A percentile compares a stretch with the other conserved stretches of the same genome.
Evolutionary conservation across 805 yeast species (phyloP).

Genomic region (Ogataea trehalophila): DNA sequence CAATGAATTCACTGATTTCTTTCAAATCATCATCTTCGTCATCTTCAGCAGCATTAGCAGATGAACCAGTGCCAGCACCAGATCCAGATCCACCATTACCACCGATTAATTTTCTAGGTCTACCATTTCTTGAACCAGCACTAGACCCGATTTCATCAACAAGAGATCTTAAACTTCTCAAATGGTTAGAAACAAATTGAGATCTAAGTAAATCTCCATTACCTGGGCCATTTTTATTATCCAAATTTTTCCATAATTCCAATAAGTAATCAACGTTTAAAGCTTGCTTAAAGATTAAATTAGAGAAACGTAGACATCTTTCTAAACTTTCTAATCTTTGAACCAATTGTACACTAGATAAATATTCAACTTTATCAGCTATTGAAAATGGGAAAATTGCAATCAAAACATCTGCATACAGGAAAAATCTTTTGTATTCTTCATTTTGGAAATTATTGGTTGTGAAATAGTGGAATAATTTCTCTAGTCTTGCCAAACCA

Average conservation of each 20-base stretch:
- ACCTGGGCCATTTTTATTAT: constrained; percentile 14
- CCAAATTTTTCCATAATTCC: constrained; percentile 29
- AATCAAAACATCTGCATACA: constrained; percentile 22
- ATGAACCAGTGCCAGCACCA: background rate
- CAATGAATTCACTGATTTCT: constrained; percentile 27
- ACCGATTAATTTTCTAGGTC: background rate
- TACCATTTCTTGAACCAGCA: constrained; percentile 7
- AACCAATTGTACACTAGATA: constrained; percentile 8
- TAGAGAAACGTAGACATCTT: constrained; percentile 20
- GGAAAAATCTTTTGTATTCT: constrained; percentile 5
- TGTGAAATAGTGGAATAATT: constrained; percentile 7
- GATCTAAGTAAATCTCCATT: constrained; percentile 22
- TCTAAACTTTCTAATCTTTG: constrained; percentile 11
- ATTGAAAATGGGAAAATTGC: constrained; percentile 30
- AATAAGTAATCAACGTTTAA: constrained; percentile 21
- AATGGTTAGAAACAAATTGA: constrained; percentile 25
- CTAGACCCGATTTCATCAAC: constrained; percentile 19
- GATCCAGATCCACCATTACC: background rate
- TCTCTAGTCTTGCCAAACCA: constrained; percentile 20
- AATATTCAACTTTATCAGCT: constrained; percentile 15
- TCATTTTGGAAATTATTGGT: background rate
- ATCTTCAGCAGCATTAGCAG: constrained; percentile 24
- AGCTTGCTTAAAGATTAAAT: constrained; percentile 22
- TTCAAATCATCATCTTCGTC: constrained; percentile 41
- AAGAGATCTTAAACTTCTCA: constrained; percentile 23